A percentile compares a stretch with the other conserved stretches of the same genome.
These are phyloP conservation scores for Saturnispora kantuleensis DNA, from an alignment of 805 yeast species.

Conservation along the genomic window DNA sequence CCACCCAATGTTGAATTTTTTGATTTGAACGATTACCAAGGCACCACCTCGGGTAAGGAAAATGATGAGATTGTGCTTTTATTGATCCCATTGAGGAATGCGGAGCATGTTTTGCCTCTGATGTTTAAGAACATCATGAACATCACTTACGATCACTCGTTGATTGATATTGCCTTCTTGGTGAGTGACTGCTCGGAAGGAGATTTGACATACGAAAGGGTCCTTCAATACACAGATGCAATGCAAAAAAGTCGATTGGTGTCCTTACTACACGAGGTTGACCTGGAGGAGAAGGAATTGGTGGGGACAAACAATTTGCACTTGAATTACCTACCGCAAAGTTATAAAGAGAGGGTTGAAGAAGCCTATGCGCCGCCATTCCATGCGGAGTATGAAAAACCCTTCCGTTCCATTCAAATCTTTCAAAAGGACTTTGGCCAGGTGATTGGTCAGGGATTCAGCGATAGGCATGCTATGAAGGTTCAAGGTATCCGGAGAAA, in stretches of 20 bases:
- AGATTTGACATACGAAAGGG: constrained; percentile 56
- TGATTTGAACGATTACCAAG: constrained; percentile 51
- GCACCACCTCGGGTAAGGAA: constrained; percentile 38
- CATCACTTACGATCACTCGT: constrained; percentile 70
- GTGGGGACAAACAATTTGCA: constrained; percentile 55
- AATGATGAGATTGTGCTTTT: constrained; percentile 57
- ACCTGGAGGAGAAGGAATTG: constrained; percentile 26
- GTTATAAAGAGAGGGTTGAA: constrained; percentile 46
- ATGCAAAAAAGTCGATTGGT: constrained; percentile 64
- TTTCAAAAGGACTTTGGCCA: constrained; percentile 80
- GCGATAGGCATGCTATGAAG: constrained; percentile 75
- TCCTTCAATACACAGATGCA: constrained; percentile 54
- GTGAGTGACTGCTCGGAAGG: constrained; percentile 68
- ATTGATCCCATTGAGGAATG: constrained; percentile 70
- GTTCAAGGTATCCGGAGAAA: constrained; percentile 80
- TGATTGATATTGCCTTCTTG: constrained; percentile 71
- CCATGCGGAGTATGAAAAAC: constrained; percentile 51
- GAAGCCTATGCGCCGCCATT: constrained; percentile 57
- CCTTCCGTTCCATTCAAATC: constrained; percentile 72
- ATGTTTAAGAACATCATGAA: constrained; percentile 83
- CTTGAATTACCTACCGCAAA: constrained; percentile 56
- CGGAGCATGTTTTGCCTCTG: constrained; percentile 65
- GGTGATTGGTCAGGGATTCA: constrained; percentile 74
- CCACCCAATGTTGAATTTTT: constrained; percentile 30
- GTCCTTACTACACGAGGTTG: constrained; percentile 35